phyloP scores from a whole-genome alignment of 176 grass and related monocot genomes.

The Urochloa ruziziensis region DNA sequence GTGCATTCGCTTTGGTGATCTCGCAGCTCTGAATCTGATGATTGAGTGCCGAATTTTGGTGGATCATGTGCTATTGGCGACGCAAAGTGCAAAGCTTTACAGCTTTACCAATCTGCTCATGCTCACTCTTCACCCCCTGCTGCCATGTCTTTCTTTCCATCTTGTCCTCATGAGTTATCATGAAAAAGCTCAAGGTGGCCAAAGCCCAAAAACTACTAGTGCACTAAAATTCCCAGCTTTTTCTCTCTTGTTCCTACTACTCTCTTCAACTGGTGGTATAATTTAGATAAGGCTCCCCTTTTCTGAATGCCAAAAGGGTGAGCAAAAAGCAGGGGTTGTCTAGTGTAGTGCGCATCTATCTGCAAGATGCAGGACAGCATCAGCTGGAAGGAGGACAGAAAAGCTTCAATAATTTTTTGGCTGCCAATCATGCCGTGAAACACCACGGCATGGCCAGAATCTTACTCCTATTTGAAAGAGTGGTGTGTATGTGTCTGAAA shows the following conservation, averaged over 20 bases:
- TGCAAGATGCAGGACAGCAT: slow-evolving; percentile 53
- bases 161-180: slow-evolving; percentile 40
- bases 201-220: slow-evolving; percentile 4
- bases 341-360: slow-evolving; percentile 50
- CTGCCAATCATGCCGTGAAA: slow-evolving; percentile 39
- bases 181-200: slow-evolving; percentile 33
- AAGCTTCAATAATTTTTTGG: slow-evolving; percentile 43
- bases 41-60: slow-evolving; percentile 4
- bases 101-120: slow-evolving; percentile 38
- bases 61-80: slow-evolving; percentile 30
- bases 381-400: slow-evolving; percentile 19
- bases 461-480: slow-evolving; percentile 41
- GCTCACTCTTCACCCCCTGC: not conserved
- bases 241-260: not conserved
- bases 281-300: slow-evolving; percentile 46
- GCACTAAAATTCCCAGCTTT: not conserved
- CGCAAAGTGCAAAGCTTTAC: slow-evolving; percentile 44
- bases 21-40: slow-evolving; percentile 7
- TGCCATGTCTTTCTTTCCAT: slow-evolving; percentile 27
- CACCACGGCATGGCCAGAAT: slow-evolving; percentile 41
- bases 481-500: slow-evolving; percentile 2
- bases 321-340: not conserved
- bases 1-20: not conserved
- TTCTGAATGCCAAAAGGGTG: slow-evolving; percentile 25
- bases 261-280: slow-evolving; percentile 16